Evolutionary conservation across 257 asterid species (phyloP), one percentile per base, ranked within the genome.

Genomic region (Parsonsia alboflavescens): DNA sequence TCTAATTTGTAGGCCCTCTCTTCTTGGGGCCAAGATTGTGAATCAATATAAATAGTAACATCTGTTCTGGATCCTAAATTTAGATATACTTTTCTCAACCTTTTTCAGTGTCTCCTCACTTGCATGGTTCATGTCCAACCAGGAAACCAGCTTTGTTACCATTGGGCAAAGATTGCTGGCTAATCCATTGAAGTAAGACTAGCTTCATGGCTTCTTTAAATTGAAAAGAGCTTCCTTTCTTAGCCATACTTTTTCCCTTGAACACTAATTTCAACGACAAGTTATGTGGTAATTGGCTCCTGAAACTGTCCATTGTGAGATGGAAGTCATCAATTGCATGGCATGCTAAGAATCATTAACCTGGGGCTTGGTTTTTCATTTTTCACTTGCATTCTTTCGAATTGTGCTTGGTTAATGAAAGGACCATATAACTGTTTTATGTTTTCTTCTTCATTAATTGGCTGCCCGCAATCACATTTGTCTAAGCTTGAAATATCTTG

Each of bases 51-150:
- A 61, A 10, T 39, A 0, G 11, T 26, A 56, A 33, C 9, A 15
- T 48, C 8, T 61, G n/a, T 73, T 44, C 45, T 50, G 33, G 19
- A 39, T 41, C 46, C 16, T 36, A 21, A 8, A 49, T 68, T 5
- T 68, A n/a, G 0, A 41, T 48, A 26, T 72, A 63, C 80, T 75
- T 76, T 45, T 45, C 76, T 67, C 57, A 49, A 76, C 28, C 73
- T 59, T 80, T 39, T 88, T 79, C 75, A 93, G 98, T 93, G 98
- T 93, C 72, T 93, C 98, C 80, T 93, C 98, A 62, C 97, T 93
- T 75, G 98, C 98, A 33, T 91, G 98, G 98, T 93, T 93, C 88
- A 93, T 93, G 98, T 88, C 93, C 66, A 91, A 83, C 73, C 98
- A 93, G 80, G 98, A 93, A 86, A 88, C 70, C 71, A 93, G 98